Evolutionary conservation across 164 flowering plant species (phyloP).

Genomic region (Vitis labrusca): DNA sequence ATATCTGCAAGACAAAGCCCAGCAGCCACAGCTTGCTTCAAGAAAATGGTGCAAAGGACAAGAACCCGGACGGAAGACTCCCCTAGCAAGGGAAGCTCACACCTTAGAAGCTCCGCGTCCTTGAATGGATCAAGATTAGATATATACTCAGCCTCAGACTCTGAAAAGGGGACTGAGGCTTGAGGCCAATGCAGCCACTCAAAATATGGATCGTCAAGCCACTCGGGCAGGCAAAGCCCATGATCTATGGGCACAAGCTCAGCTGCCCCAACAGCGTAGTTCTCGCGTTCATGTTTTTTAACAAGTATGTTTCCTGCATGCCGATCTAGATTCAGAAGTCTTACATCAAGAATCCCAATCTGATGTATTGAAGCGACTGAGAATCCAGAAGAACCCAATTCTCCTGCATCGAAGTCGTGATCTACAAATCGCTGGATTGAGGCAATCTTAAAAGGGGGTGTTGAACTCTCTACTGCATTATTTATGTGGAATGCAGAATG

Average conservation of each 20-base stretch:
- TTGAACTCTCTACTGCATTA: constrained; percentile 5
- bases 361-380: constrained; percentile 70
- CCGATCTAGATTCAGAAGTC: constrained; percentile 79
- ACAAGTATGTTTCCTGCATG: constrained; percentile 89
- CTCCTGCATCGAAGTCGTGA: constrained; percentile 83
- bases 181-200: constrained; percentile 99
- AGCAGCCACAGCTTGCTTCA: constrained; percentile 54
- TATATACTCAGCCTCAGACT: constrained; percentile 66
- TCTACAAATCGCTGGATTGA: constrained; percentile 73
- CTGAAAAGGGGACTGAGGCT: constrained; percentile 77
- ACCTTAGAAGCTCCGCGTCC: constrained; percentile 66
- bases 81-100: constrained; percentile 50
- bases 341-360: constrained; percentile 75
- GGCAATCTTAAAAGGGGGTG: constrained; percentile 49
- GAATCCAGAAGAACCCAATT: constrained; percentile 72
- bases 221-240: constrained; percentile 86
- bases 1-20: constrained; percentile 78
- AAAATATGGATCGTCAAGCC: constrained; percentile 86
- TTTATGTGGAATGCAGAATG: constrained; percentile 41
- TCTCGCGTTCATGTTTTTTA: constrained; percentile 29
- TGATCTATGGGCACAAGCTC: constrained; percentile 93
- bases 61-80: constrained; percentile 72
- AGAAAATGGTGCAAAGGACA: constrained; percentile 68
- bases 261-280: constrained; percentile 33
- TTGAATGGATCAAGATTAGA: constrained; percentile 60